A percentile compares a stretch with the other conserved stretches of the same genome.
Conservation (phyloP, 2,329 filamentous ascomycete genomes). For the Colletotrichum sp. region DNA sequence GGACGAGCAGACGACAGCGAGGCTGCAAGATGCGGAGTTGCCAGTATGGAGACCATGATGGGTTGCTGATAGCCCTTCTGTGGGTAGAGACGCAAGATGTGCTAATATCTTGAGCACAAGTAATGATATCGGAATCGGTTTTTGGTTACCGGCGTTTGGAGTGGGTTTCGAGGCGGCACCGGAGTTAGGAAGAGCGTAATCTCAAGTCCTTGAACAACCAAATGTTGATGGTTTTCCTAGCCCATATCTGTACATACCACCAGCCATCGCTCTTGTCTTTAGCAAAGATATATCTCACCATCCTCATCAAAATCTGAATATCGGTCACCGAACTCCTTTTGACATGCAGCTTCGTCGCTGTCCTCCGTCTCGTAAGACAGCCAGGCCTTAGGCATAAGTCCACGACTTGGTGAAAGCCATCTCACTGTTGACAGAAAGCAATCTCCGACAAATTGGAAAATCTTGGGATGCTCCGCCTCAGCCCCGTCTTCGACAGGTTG, state of each 20-base stretch:
- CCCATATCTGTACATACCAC: not conserved
- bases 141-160: not conserved
- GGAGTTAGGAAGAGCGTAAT: not conserved
- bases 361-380: not conserved
- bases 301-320: not conserved
- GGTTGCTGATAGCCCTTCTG: not conserved
- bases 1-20: constrained; percentile 1
- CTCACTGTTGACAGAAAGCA: not conserved
- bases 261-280: not conserved
- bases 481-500: not conserved
- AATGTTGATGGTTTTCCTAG: not conserved
- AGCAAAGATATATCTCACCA: not conserved
- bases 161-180: not conserved
- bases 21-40: not conserved
- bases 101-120: not conserved
- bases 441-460: not conserved
- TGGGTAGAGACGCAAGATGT: not conserved
- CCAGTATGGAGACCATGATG: not conserved
- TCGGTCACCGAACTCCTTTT: not conserved
- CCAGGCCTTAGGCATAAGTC: not conserved
- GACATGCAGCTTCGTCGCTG: not conserved
- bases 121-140: not conserved
- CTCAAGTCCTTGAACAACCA: not conserved
- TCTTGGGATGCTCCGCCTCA: not conserved
- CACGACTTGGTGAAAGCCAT: not conserved